Evolutionary conservation across 2,329 filamentous ascomycete species (phyloP).

Genomic region (Cladosporium phlei): DNA sequence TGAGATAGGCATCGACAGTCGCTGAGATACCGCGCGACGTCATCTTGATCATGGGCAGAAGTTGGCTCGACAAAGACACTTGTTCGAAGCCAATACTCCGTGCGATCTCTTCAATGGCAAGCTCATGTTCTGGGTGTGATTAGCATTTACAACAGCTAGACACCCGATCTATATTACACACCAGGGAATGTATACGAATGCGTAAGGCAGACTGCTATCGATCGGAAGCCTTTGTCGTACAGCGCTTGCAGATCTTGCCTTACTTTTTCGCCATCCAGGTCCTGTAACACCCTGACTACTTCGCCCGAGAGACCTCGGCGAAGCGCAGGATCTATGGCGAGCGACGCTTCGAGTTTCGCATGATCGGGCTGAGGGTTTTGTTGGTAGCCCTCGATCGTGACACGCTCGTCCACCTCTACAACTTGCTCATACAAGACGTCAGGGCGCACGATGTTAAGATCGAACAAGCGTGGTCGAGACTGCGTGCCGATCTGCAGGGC

Average conservation of each 20-base stretch:
- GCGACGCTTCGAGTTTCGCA: not conserved
- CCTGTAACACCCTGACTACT: constrained; percentile 25
- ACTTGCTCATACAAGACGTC: constrained; percentile 22
- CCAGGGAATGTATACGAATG: constrained; percentile 32
- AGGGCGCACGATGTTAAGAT: constrained; percentile 21
- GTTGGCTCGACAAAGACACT: constrained; percentile 25
- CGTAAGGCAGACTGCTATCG: constrained; percentile 33
- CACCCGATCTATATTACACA: no score
- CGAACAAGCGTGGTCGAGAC: constrained; percentile 30
- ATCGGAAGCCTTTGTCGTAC: constrained; percentile 31
- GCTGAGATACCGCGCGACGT: constrained; percentile 14
- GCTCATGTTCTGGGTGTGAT: no score
- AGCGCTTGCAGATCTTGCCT: constrained; percentile 21
- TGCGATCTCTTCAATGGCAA: constrained; percentile 24
- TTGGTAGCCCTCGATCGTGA: constrained; percentile 32
- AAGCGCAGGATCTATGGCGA: not conserved
- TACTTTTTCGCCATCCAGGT: constrained; percentile 17
- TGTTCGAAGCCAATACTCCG: constrained; percentile 26
- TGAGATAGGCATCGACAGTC: constrained; percentile 17
- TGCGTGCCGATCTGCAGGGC: constrained; percentile 30
- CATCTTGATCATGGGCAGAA: constrained; percentile 20
- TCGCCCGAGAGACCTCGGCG: constrained; percentile 25
- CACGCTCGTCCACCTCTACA: constrained; percentile 23
- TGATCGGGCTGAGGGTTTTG: constrained; percentile 21
- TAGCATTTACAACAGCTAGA: no score